Evolutionary conservation across 1,139 yeast genomes (phyloP).

Genomic region (Taphrina wiesneri): DNA sequence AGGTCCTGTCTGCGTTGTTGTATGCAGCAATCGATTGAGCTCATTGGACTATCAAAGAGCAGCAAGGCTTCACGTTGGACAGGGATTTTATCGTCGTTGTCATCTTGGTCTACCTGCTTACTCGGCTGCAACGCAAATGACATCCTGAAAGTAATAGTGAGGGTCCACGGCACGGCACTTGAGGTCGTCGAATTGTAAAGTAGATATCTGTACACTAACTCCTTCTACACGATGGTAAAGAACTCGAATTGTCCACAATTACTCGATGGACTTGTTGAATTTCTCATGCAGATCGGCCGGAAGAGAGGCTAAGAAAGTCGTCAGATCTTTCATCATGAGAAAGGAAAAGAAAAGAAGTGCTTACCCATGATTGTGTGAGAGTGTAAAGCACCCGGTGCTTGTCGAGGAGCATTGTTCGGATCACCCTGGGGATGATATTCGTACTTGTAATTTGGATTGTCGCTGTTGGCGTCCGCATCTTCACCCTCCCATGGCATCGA

Average conservation of each 20-base stretch:
- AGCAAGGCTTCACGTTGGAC: no score
- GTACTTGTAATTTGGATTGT: constrained; percentile 27
- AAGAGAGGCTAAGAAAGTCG: constrained; percentile 2
- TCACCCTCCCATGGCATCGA: constrained; percentile 33
- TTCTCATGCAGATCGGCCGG: constrained; percentile 32
- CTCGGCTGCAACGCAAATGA: no score
- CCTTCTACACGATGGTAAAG: not conserved
- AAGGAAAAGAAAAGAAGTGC: no score
- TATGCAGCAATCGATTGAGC: no score
- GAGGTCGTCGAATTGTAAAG: not conserved
- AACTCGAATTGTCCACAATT: not conserved
- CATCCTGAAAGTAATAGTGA: no score
- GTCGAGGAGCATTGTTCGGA: constrained; percentile 21
- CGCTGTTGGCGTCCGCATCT: constrained; percentile 18
- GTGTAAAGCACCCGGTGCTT: constrained; percentile 34
- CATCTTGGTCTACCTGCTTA: no score
- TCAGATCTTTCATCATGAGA: not conserved
- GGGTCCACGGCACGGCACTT: not conserved
- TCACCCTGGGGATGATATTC: constrained; percentile 33
- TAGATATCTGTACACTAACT: not conserved
- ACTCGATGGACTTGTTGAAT: constrained; percentile 29
- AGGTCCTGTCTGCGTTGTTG: no score
- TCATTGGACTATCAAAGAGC: no score
- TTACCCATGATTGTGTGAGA: constrained; percentile 32
- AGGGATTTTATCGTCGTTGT: no score